A percentile compares a stretch with the other conserved stretches of the same genome.
Evolutionary conservation across 1,284 basidiomycete species (phyloP).

Genomic region (Ustilago sp.): DNA sequence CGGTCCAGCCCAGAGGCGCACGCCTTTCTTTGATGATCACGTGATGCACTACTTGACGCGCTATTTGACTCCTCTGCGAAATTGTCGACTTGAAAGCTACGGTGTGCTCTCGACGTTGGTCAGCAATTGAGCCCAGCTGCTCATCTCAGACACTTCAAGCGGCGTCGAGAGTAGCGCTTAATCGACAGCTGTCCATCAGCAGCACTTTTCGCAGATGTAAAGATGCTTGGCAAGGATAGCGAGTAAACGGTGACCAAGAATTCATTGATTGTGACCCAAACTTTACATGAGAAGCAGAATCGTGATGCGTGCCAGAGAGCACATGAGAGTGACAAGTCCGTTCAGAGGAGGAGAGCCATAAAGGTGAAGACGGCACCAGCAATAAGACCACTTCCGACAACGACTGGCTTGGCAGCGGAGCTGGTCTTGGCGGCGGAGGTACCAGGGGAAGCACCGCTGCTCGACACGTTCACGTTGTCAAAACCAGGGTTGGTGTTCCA

Average conservation of each 20-base stretch:
- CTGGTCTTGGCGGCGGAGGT: slow-evolving; percentile 29
- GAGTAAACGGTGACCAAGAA: neutral
- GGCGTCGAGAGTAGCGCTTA: neutral
- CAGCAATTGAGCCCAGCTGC: neutral
- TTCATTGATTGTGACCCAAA: neutral
- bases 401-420: slow-evolving; percentile 19
- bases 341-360: slow-evolving; percentile 18
- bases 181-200: neutral
- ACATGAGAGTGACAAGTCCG: neutral
- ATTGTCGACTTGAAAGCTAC: too few species aligned
- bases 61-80: too few species aligned
- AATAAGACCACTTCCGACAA: slow-evolving; percentile 19
- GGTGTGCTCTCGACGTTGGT: too few species aligned
- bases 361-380: slow-evolving; percentile 23
- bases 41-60: too few species aligned
- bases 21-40: too few species aligned
- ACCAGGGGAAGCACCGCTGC: slow-evolving; percentile 3
- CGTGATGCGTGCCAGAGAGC: neutral
- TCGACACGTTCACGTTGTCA: slow-evolving; percentile 46
- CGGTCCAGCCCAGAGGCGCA: too few species aligned
- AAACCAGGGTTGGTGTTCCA: slow-evolving; percentile 46
- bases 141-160: neutral
- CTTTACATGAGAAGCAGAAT: neutral
- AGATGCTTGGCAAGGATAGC: neutral
- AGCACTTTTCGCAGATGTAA: too few species aligned